These are phyloP conservation scores for Astrothelium subdiscretum DNA, from an alignment of 495 filamentous ascomycete genomes.

Conservation along the genomic window DNA sequence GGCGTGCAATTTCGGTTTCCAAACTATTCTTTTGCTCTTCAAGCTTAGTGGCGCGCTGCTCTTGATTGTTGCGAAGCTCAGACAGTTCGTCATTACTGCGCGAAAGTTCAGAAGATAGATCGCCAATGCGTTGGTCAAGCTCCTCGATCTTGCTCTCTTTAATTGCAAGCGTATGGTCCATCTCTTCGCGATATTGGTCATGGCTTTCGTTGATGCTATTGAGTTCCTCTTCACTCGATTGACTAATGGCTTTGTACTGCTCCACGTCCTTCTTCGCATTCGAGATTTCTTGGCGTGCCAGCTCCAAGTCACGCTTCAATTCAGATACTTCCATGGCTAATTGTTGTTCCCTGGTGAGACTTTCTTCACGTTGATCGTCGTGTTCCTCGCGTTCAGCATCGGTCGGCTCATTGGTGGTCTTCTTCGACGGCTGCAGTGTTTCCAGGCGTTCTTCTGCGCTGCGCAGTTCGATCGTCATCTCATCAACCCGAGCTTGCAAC, in stretches of 20 bases:
- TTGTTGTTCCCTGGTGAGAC: slow-evolving; percentile 68
- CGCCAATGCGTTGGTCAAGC: slow-evolving; percentile 68
- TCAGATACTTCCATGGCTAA: slow-evolving; percentile 70
- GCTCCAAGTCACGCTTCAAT: slow-evolving; percentile 68
- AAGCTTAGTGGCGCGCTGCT: slow-evolving; percentile 56
- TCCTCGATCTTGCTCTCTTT: slow-evolving; percentile 68
- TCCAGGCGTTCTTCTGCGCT: slow-evolving; percentile 77
- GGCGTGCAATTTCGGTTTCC: slow-evolving; percentile 61
- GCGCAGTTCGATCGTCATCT: slow-evolving; percentile 74
- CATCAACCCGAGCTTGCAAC: slow-evolving; percentile 74
- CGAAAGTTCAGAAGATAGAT: slow-evolving; percentile 67
- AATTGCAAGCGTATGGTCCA: slow-evolving; percentile 56
- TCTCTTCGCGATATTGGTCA: slow-evolving; percentile 76
- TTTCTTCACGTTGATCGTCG: slow-evolving; percentile 37
- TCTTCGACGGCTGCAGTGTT: slow-evolving; percentile 51
- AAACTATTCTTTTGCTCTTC: slow-evolving; percentile 69
- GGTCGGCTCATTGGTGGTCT: slow-evolving; percentile 46
- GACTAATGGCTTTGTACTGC: slow-evolving; percentile 80
- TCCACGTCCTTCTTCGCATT: slow-evolving; percentile 68
- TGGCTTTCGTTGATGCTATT: slow-evolving; percentile 65
- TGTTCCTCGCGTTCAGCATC: slow-evolving; percentile 26
- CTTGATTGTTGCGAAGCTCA: slow-evolving; percentile 61
- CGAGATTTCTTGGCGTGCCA: slow-evolving; percentile 64
- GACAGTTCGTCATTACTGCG: slow-evolving; percentile 70
- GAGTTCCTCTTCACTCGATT: slow-evolving; percentile 78